Evolutionary conservation across 2,329 filamentous ascomycete genomes (phyloP).

Genomic region (Phaeoacremonium minimum): DNA sequence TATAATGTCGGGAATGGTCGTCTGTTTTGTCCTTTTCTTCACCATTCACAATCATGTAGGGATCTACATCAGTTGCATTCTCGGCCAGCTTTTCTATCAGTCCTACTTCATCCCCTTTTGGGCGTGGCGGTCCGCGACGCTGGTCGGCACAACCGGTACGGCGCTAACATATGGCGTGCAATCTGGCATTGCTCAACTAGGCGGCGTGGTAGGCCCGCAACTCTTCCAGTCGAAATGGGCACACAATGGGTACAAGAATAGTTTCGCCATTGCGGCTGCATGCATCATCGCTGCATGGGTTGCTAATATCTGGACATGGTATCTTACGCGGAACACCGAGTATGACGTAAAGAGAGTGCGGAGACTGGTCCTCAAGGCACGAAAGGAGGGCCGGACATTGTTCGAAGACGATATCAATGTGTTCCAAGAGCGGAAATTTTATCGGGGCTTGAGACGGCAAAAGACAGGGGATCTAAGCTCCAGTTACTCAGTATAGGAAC

Average conservation of each 20-base stretch:
- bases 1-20: conserved; percentile 28
- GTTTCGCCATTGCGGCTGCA: conserved; percentile 17
- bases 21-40: conserved; percentile 37
- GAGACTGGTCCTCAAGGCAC: conserved; percentile 10
- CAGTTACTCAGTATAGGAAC: background rate
- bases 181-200: conserved; percentile 35
- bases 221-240: conserved; percentile 36
- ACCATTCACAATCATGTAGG: conserved; percentile 29
- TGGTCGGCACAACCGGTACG: conserved; percentile 35
- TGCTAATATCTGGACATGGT: conserved; percentile 18
- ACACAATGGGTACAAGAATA: conserved; percentile 22
- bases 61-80: conserved; percentile 36
- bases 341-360: conserved; percentile 16
- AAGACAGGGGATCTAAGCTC: background rate
- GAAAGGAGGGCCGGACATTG: conserved; percentile 7
- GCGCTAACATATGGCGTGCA: conserved; percentile 39
- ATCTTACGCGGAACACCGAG: conserved; percentile 17
- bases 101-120: conserved; percentile 40
- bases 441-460: conserved; percentile 11
- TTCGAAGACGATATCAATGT: conserved; percentile 9
- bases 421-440: conserved; percentile 19
- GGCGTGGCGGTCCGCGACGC: conserved; percentile 36
- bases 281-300: conserved; percentile 16
- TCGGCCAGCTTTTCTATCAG: conserved; percentile 37
- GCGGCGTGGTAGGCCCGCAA: conserved; percentile 38